Conservation (phyloP, 306 rosid species). For the Trichosanthes truncata region DNA sequence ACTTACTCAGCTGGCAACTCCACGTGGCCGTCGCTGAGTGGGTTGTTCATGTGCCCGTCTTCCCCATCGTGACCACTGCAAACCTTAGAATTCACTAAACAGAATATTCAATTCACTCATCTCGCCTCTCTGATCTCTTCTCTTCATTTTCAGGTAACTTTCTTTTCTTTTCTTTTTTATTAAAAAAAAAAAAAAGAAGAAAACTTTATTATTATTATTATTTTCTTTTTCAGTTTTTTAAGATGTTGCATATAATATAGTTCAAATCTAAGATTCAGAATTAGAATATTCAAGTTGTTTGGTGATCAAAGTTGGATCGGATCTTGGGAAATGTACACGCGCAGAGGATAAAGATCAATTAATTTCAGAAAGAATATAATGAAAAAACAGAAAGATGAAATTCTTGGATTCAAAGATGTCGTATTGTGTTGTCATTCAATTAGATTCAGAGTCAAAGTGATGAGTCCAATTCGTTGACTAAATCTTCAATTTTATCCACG, state of each 20-base stretch:
- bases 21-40: conserved; percentile 31
- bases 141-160: background rate
- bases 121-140: background rate
- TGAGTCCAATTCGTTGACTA: background rate
- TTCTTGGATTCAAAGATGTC: background rate
- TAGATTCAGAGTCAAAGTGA: background rate
- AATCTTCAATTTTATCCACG: background rate
- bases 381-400: background rate
- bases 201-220: too few species aligned
- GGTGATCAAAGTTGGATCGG: background rate
- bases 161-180: background rate
- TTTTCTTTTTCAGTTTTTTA: background rate
- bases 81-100: conserved; percentile 10
- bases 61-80: conserved; percentile 89
- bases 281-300: background rate
- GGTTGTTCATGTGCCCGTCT: conserved; percentile 97
- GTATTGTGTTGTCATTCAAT: background rate
- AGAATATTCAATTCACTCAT: background rate
- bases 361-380: background rate
- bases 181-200: too few species aligned
- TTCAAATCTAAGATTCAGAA: background rate
- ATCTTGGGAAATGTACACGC: background rate
- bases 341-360: background rate
- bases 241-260: background rate
- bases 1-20: background rate